Evolutionary conservation across 257 asterid genomes (phyloP).

Genomic region (Solanum piurae): DNA sequence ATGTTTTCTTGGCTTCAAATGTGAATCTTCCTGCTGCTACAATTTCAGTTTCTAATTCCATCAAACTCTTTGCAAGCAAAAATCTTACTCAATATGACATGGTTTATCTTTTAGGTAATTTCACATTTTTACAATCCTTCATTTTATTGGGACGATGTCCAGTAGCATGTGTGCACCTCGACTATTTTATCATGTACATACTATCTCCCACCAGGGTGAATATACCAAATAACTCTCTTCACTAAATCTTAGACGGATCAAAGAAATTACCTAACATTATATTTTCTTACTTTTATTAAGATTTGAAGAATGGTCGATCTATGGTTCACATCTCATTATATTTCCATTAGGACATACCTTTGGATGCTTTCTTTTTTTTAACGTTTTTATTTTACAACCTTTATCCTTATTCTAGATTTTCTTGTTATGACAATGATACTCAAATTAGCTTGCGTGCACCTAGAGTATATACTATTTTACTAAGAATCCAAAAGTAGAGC

Average conservation of each 20-base stretch:
- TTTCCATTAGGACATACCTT: background rate
- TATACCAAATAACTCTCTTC: too few species aligned
- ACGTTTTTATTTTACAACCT: too few species aligned
- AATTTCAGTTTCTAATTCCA: constrained; percentile 23
- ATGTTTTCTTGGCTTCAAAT: constrained; percentile 19
- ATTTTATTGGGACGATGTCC: too few species aligned
- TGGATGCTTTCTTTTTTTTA: background rate
- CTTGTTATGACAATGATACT: background rate
- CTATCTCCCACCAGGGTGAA: background rate
- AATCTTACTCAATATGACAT: constrained; percentile 30
- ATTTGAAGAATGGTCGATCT: rapidly evolving
- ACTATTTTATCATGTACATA: background rate
- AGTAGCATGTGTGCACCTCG: background rate
- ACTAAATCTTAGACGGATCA: too few species aligned
- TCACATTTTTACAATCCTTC: background rate
- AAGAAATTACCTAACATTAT: background rate
- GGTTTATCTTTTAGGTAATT: constrained; percentile 51
- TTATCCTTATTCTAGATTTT: too few species aligned
- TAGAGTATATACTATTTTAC: background rate
- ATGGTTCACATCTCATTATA: background rate
- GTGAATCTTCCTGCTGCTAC: constrained; percentile 47
- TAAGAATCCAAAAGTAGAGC: too few species aligned
- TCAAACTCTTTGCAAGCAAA: constrained; percentile 25
- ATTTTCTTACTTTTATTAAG: background rate
- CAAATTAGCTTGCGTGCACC: background rate